A percentile compares a stretch with the other conserved stretches of the same genome.
Conservation (phyloP, 106 monocot species). For the Iris macrosiphon region DNA sequence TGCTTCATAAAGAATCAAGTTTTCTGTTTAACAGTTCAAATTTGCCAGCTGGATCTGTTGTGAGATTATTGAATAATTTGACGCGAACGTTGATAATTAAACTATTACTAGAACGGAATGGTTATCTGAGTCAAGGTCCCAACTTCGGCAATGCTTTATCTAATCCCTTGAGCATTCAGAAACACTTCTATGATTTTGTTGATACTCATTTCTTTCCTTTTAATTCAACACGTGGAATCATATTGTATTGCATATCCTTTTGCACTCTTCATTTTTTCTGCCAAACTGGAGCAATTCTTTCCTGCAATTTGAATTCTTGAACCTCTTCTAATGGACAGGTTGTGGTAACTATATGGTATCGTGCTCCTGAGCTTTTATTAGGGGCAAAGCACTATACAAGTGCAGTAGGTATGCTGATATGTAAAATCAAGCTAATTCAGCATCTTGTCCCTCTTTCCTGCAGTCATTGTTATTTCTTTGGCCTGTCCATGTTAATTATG, state of each 20-base stretch:
- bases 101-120: neutral
- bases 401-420: slow-evolving; percentile 88
- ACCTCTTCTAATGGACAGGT: slow-evolving; percentile 44
- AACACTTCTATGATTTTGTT: too few species aligned
- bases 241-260: neutral
- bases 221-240: too few species aligned
- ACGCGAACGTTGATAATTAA: neutral
- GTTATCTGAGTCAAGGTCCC: neutral
- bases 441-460: neutral
- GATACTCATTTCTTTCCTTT: neutral
- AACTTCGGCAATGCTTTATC: too few species aligned
- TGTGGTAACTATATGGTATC: slow-evolving; percentile 99
- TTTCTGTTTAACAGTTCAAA: too few species aligned
- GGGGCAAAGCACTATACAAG: slow-evolving; percentile 97
- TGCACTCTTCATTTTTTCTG: neutral
- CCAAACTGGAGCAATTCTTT: neutral
- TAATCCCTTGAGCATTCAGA: too few species aligned
- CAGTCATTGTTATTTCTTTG: neutral
- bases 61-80: too few species aligned
- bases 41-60: too few species aligned
- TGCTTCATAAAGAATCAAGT: too few species aligned
- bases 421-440: neutral
- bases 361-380: slow-evolving; percentile 96
- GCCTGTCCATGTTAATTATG: neutral
- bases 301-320: slow-evolving; percentile 9